phyloP scores from a whole-genome alignment of 2,329 filamentous ascomycete species.

The Pseudocercospora ulei region DNA sequence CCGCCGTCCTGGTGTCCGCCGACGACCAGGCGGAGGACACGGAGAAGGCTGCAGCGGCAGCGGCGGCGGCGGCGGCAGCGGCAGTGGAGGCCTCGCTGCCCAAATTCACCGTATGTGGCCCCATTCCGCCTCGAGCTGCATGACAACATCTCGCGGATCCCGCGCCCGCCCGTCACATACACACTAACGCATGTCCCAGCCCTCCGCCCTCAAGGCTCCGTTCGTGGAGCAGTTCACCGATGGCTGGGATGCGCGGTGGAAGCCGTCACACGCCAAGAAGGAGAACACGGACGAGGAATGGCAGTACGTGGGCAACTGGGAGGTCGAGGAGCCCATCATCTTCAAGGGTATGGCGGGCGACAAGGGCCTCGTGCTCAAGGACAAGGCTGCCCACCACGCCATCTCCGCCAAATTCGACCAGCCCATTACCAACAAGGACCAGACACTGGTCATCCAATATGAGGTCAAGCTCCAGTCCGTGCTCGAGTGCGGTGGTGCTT shows the following conservation, averaged over 20 bases:
- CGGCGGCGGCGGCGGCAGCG: constrained; percentile 5
- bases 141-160: too few species aligned
- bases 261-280: constrained; percentile 94
- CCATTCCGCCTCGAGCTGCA: constrained; percentile 2
- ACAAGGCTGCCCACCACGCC: constrained; percentile 93
- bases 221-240: constrained; percentile 99
- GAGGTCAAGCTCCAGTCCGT: constrained; percentile 98
- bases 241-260: constrained; percentile 90
- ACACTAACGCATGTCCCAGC: constrained; percentile 45
- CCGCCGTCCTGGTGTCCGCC: constrained; percentile 16
- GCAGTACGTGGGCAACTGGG: constrained; percentile 95
- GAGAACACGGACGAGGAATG: constrained; percentile 78
- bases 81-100: constrained; percentile 21
- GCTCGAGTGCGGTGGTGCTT: constrained; percentile 94
- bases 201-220: constrained; percentile 75
- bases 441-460: constrained; percentile 95
- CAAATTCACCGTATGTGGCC: constrained; percentile 23
- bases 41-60: too few species aligned
- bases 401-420: constrained; percentile 98
- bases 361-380: constrained; percentile 96
- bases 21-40: constrained; percentile 17
- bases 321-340: constrained; percentile 84
- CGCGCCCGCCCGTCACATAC: background rate
- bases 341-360: constrained; percentile 90
- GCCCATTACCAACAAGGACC: constrained; percentile 93